phyloP scores from a whole-genome alignment of 352 stramenopile species.

The Phytophthora megakarya region DNA sequence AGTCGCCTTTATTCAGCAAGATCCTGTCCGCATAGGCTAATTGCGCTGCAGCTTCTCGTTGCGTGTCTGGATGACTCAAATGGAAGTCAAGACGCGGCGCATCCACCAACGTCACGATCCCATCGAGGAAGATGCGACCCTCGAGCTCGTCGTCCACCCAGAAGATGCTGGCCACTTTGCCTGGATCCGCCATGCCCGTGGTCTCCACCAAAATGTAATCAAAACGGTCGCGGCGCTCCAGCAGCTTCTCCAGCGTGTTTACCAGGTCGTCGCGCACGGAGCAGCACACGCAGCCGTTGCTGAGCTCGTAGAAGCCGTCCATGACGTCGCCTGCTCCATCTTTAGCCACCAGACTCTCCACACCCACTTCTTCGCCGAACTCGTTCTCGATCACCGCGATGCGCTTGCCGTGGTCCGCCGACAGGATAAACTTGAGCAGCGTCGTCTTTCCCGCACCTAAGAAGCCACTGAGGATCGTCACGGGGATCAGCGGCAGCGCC shows the following conservation, averaged over 20 bases:
- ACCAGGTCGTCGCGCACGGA: constrained; percentile 93
- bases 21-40: constrained; percentile 98
- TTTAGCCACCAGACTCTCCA: constrained; percentile 92
- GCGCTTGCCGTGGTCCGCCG: constrained; percentile 90
- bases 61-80: constrained; percentile 56
- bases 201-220: constrained; percentile 96
- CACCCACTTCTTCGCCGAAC: constrained; percentile 96
- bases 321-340: constrained; percentile 65
- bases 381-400: constrained; percentile 99
- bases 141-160: constrained; percentile 95
- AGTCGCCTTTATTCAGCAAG: constrained; percentile 98
- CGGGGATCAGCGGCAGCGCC: constrained; percentile 56
- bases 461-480: constrained; percentile 97
- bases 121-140: constrained; percentile 90
- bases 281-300: constrained; percentile 99
- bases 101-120: constrained; percentile 98
- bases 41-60: constrained; percentile 93
- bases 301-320: constrained; percentile 94
- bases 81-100: constrained; percentile 91
- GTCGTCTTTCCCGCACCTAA: constrained; percentile 97
- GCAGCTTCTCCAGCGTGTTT: constrained; percentile 83
- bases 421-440: constrained; percentile 97
- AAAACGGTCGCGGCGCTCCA: constrained; percentile 80
- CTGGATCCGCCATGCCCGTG: constrained; percentile 93
- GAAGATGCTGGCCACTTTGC: constrained; percentile 95